Base-by-base conservation (phyloP, 1,284 basidiomycete genomes). In the Cerioporus squamosus region DNA sequence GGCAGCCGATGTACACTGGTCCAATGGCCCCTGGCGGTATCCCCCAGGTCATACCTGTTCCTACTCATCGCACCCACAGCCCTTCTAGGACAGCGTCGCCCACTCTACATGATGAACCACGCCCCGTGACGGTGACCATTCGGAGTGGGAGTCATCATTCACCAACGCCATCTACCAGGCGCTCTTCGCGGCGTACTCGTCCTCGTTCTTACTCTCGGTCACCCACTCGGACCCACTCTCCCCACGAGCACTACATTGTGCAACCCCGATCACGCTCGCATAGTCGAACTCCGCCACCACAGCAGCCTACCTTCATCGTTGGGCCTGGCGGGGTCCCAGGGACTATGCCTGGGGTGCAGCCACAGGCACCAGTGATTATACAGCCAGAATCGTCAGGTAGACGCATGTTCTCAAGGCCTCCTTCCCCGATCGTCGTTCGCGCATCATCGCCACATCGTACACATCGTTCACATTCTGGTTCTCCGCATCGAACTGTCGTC, bases 181-280 rank as follows among this genome's bases (percentile, higher is more conserved):
- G 36, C 39, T 10, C 33, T 36, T 36, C 33, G 14, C 51, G 40
- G 12, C 17, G n/a, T 45, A 52, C 20, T 31, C 53, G 49, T 26
- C 24, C 48, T 18, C 56, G 55, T 20, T 51, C 59, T 22, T 52
- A 54, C 18, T 55, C 63, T 39, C 45, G 46, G 26, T 58, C 61
- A 5, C 53, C 54, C 15, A 10, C 40, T 6, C 26, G 26, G 14
- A 6, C 23, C 12, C 33, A 15, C 14, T 36, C 33, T 3, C 33
- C 33, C 3, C 10, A 39, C 36, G 42, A 5, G n/a, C 40, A 59
- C 24, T 29, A 60, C 31, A 47, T 62, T 23, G 49, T 62, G 14
- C 60, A 62, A 7, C 33, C 60, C 3, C 26, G 26, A 1, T 29
- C 26, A 29, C 39, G 55, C 10, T 24, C 52, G 31, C 24, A 33